Evolutionary conservation across 1,284 basidiomycete species (phyloP), one percentile per base, ranked within the genome.

Genomic region (Agroathelia rolfsii): DNA sequence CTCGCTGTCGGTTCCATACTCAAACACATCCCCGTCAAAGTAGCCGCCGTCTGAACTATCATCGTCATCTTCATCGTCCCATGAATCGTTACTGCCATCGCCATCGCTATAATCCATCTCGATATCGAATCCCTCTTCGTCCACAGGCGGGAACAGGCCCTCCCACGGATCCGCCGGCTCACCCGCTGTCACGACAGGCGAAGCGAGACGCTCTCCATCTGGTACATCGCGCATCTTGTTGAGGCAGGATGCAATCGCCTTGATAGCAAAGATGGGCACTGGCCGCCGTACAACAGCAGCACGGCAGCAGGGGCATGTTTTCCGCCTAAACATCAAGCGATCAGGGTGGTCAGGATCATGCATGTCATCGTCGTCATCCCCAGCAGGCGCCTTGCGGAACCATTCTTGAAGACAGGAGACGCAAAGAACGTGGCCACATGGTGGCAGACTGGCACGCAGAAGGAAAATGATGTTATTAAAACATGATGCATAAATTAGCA

Each of bases 391-490:
- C 35, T 69, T 66, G 33, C 70, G 66, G 55, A 84, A 84, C 80
- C 80, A 84, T 43, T 72, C 68, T 51, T 80, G 76, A 6, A 84
- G 65, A 43, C 81, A 84, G 4, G 46, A 44, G 21, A 77, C 62
- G 37, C 80, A 84, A 7, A 77, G 58, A 16, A 80, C 66, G 43
- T 84, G 80, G 3, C 80, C 80, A 45, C 80, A 84, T 1, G 79
- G 79, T 1, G 76, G 66, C 25, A 84, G 59, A 2, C 80, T 82
- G 34, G 41, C 13, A 42, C 37, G 24, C 26, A 30, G 5, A 28
- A 13, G 36, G 16, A 12, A 14, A 3, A 28, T 22, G 24, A 20
- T 19, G 25, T 19, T 19, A 18, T 37, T 8, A 31, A 24, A 15
- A 24, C 29, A 12, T 8, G 14, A 26, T 22, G 10, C 25, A 9